Evolutionary conservation across 116 monocot species (phyloP).

Genomic region (Dioscorea cayenensis): DNA sequence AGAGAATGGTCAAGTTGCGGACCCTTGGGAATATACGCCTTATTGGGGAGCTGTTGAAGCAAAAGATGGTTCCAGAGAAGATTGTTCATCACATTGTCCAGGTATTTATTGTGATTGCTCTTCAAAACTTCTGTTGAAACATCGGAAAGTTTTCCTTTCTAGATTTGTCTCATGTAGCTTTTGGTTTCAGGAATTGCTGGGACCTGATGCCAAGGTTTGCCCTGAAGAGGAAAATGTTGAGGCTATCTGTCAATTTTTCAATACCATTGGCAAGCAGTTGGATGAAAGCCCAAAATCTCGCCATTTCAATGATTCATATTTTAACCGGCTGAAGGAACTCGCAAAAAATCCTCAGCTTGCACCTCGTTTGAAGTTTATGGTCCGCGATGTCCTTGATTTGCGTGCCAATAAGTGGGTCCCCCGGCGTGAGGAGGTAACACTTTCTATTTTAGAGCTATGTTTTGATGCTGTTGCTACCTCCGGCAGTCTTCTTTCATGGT

Average conservation of each 20-base stretch:
- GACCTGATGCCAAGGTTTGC: constrained; percentile 51
- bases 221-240: constrained; percentile 95
- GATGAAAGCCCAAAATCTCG: constrained; percentile 86
- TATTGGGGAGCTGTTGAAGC: constrained; percentile 90
- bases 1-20: constrained; percentile 74
- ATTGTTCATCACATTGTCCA: constrained; percentile 96
- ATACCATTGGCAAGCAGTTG: constrained; percentile 89
- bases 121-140: neutral
- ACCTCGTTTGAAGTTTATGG: constrained; percentile 75
- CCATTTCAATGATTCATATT: constrained; percentile 67
- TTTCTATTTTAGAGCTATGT: neutral
- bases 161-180: neutral
- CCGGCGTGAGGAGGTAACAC: constrained; percentile 80
- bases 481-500: neutral
- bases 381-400: constrained; percentile 81
- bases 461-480: neutral
- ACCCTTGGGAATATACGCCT: constrained; percentile 92
- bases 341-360: constrained; percentile 50
- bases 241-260: constrained; percentile 92
- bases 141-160: neutral
- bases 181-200: constrained; percentile 63
- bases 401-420: constrained; percentile 91
- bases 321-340: constrained; percentile 63
- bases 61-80: constrained; percentile 81
- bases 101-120: constrained; percentile 27